Evolutionary conservation across 257 asterid species (phyloP), one percentile per base, ranked within the genome.

Genomic region (Solanum microdontum): DNA sequence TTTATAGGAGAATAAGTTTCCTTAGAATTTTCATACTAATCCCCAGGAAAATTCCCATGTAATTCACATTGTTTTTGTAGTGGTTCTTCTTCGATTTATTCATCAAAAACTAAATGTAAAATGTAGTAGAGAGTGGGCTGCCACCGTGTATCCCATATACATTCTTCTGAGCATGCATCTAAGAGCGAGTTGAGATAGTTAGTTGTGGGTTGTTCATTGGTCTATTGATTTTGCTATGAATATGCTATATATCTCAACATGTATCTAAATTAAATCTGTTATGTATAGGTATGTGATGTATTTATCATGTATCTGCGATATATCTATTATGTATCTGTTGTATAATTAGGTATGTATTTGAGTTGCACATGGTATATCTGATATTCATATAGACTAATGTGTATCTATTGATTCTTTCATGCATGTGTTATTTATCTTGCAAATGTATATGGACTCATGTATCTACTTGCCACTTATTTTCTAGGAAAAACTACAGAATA

Each of bases 91-190:
- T 55, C 4, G 3, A 3, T 17, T 55, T 15, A 19, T 19, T 55
- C n/a, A 55, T 55, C 11, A 17, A 55, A 55, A 55, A 6, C n/a
- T 0, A 19, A 19, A 55, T 55, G 64, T 55, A 7, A 19, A 58
- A 58, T 19, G 24, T 1, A 8, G 0, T 8, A 58, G 11, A 58
- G 5, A 58, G 11, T 58, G 66, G 1, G 11, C 4, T 58, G 66
- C 24, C 26, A 58, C 8, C 21, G 11, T 7, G 66, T 58, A 58
- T 58, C 11, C 11, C 66, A 58, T 23, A 7, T 0, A 8, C 5
- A 0, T 51, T 51, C 60, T 51, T 51, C 3, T 15, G 66, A 58
- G 0, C 66, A 0, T 58, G 66, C 0, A 7, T 3, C 1, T 58
- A 8, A 58, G 66, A 58, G 24, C 0, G 26, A 8, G 0, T 8